Evolutionary conservation across 441 rosid genomes (phyloP), one percentile per base, ranked within the genome.

Genomic region (Pelargonium australe): DNA sequence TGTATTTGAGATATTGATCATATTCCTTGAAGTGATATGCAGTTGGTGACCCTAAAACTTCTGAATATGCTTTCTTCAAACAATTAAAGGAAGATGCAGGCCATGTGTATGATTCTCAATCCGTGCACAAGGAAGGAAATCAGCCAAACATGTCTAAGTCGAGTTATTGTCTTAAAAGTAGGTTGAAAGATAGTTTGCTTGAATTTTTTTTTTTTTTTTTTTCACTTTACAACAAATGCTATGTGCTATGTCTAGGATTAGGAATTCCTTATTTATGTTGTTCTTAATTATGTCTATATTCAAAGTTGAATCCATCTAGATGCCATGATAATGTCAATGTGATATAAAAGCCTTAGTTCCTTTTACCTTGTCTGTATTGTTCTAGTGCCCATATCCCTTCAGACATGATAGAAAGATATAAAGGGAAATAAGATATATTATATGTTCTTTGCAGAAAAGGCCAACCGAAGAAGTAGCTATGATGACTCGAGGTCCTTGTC

Each of bases 11-110:
- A 68, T 28, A 13, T 3, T 72, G 7, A 49, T 7, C 34, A 67
- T 57, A 16, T 68, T 34, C 43, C 75, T 6, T 73, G 41, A 31
- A 20, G 25, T 34, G 13, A 40, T 23, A 31, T 70, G 82, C 83
- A 85, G 96, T 78, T 67, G 65, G 70, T 76, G 83, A 76, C 55
- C 85, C 98, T 7, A 92, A 89, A 77, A 89, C 95, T 68, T 87
- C 95, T 2, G 93, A 92, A 80, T 86, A 77, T 64, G 92, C 90
- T 16, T 88, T 86, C 78, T 90, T 87, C 67, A 85, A 86, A 77
- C 86, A 87, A 76, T 69, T 89, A n/a, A 88, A 85, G 81, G 83
- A 81, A 61, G 69, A 68, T 34, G 77, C 78, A 12, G 74, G 75
- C 68, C 75, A 69, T 60, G 76, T 53, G 40, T 67, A 66, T 70